Evolutionary conservation across 2,329 filamentous ascomycete genomes (phyloP), one percentile per base, ranked within the genome.

Genomic region (Cladosporium sp.): DNA sequence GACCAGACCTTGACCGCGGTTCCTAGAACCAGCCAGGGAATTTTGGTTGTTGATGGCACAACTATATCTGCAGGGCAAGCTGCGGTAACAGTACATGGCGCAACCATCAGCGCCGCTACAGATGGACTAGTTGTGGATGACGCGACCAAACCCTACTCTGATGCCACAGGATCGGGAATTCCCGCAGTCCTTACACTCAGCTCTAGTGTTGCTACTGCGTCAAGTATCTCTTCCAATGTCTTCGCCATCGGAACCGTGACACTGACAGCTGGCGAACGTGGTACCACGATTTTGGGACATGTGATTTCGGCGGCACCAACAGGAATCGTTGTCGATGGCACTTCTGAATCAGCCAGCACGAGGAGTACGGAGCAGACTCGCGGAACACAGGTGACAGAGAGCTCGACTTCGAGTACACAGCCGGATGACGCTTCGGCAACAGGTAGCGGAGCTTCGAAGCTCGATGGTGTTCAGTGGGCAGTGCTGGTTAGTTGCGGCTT

Each of bases 241-340:
- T 55, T 43, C 25, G 51, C 39, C 1, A 36, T 55, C n/a, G 51
- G 51, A 20, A 20, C 55, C 12, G 43, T 50, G 37, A 49, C 55
- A 19, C 22, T 57, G 43, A 40, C 43, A 20, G 55, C 43, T 9
- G 55, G 55, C n/a, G 55, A 45, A 30, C 14, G 30, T 2, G 55
- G 36, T 7, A 45, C 45, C 7, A 57, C 55, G 1, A 50, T 50
- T 7, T 50, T 34, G 4, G 55, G 55, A 8, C 43, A 50, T 14
- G 30, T 14, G 4, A 12, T 57, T 7, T 50, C 43, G 34, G 55
- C 43, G 7, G 55, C 20, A 3, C 11, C 22, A 20, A 17, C 43
- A 15, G 55, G 55, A 15, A 39, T 57, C 9, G 20, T 57, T 6
- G 43, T 57, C 9, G 55, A 57, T 12, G 43, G 36, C 20, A 19